Base-by-base conservation (phyloP, 2,329 filamentous ascomycete genomes). In the Alternaria conjuncta region DNA sequence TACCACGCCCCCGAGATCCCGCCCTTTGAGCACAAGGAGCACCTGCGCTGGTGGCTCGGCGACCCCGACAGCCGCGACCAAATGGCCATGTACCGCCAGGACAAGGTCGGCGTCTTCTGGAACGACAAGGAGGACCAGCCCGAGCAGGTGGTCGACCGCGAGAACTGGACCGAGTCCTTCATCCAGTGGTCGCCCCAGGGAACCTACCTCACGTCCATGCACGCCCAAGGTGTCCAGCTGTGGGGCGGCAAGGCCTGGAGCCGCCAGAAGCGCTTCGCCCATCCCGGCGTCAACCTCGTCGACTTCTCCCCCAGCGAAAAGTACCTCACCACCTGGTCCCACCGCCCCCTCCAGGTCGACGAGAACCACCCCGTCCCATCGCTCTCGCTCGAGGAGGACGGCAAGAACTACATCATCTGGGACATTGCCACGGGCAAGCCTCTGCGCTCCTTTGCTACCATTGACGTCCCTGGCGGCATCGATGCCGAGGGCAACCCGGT, bases 401-500 rank as follows among this genome's bases (percentile, higher is more conserved):
- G 96, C 81, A 98, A 98, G 87, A 97, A 98, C 87, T 98, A 98
- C 82, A 92, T 99, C 77, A 94, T 99, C 77, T 99, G 96, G 96
- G 95, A 98, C 77, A 90, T 98, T 66, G 92, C 92, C 56, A 96
- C 95, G 10, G 90, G 89, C 74, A 92, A 95, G 80, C 93, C 95
- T 60, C 87, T 99, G 55, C 92, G 96, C 68, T 98, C 96, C 0
- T 99, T 99, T 78, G 90, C 93, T 67, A 97, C 95, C 72, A 87
- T 97, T 68, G 96, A 99, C 71, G 83, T 92, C 13, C 89, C 92
- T 28, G 87, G 86, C 69, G 85, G 87, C 53, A 82, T 81, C 54
- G 89, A 90, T 60, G 85, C 85, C 41, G 88, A 90, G 41, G 88
- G 88, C 65, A 85, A 88, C 64, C 87, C 88, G 28, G 84, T 88